Evolutionary conservation across 305 asterid species (phyloP).

Genomic region (Plantago coronopus): DNA sequence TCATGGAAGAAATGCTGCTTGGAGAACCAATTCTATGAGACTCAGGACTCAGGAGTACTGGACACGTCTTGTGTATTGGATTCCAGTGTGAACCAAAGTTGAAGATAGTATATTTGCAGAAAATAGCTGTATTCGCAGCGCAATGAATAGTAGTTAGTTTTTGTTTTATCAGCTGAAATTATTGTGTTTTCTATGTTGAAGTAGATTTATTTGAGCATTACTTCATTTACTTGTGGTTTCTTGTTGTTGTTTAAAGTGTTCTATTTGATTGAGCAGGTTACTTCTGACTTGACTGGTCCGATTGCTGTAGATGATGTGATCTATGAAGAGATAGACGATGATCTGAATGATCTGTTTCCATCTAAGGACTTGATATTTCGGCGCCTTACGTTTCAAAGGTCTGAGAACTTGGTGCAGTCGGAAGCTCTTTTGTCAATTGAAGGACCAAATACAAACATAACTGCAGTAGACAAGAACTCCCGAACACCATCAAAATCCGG

Average conservation of each 20-base stretch:
- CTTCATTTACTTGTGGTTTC: constrained; percentile 1
- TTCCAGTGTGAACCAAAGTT: neutral
- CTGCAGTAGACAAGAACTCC: constrained; percentile 33
- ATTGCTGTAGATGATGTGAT: constrained; percentile 85
- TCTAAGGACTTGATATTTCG: constrained; percentile 57
- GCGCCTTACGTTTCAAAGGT: constrained; percentile 76
- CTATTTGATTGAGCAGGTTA: constrained; percentile 44
- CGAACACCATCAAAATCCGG: constrained; percentile 35
- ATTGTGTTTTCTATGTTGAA: neutral
- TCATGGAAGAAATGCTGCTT: too few relatives aligned
- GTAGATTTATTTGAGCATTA: neutral
- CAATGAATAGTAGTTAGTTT: neutral
- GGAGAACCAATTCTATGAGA: too few relatives aligned
- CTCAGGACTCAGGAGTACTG: too few relatives aligned
- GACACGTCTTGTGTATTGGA: too few relatives aligned
- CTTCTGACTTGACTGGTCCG: constrained; percentile 75
- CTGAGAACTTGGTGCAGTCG: constrained; percentile 78
- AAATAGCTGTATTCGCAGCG: neutral
- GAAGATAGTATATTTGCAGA: neutral
- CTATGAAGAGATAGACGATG: constrained; percentile 51
- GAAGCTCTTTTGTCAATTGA: constrained; percentile 67
- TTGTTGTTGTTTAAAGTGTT: constrained; percentile 1
- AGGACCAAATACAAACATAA: constrained; percentile 28
- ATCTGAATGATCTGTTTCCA: constrained; percentile 37
- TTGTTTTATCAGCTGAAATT: neutral